Evolutionary conservation across 1,284 basidiomycete species (phyloP), one percentile per base, ranked within the genome.

Genomic region (Cystobasidium sp.): DNA sequence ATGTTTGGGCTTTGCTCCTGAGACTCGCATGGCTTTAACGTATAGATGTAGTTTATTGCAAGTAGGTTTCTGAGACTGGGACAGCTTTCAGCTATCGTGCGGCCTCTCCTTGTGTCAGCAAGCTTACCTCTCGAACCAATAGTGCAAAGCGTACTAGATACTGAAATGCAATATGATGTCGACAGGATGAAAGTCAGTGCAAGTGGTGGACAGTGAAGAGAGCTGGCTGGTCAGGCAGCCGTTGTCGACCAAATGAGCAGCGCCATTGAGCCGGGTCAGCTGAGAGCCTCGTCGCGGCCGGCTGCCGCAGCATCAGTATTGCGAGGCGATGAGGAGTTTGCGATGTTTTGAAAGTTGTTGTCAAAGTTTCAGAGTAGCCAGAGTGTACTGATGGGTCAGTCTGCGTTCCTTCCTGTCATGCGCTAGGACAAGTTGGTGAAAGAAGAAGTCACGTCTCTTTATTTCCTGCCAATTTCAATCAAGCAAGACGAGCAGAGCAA

Each of bases 1-100:
- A n/a, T 62, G 70, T 41, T 55, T 47, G 51, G 70, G 70, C 43
- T 47, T 51, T 41, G 64, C 39, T 10, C 46, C 55, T 47, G 53
- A 39, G 12, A 41, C 66, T 68, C 66, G 47, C 55, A 68, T 56
- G 12, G 31, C 31, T 31, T 31, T 5, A 31, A 31, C 31, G 31
- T 31, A 31, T 31, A 31, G 2, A 5, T 31, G 31, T 31, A 31
- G 5, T 31, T 31, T 31, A 31, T 31, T 31, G 31, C 1, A 31
- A 31, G 31, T 31, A 31, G 31, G 31, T 31, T 31, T 31, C 31
- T 31, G 31, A 31, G 31, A 31, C 31, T 31, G 31, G 31, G 2
- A 5, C 31, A 31, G 31, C 5, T 5, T 31, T 31, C 31, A 31
- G 31, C 31, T 31, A 31, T 31, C 31, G 1, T 31, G 5, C 31